Conservation (phyloP, 2,329 filamentous ascomycete genomes). For the Chaetomiaceae sp. region DNA sequence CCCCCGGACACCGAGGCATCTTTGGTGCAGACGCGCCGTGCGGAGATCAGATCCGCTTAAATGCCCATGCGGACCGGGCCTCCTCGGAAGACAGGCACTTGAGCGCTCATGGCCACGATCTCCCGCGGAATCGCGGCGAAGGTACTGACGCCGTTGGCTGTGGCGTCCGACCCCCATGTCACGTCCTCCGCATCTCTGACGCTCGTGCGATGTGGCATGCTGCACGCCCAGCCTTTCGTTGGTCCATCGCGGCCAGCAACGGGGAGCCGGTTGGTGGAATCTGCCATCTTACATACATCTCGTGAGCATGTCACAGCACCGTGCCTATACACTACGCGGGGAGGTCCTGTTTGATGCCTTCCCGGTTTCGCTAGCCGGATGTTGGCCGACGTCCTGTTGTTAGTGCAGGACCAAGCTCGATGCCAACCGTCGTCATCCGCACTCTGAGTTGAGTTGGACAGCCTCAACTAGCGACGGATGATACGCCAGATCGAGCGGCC, state of each 20-base stretch:
- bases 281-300: not conserved
- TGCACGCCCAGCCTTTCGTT: not conserved
- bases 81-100: conserved; percentile 4
- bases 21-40: no score
- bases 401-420: not conserved
- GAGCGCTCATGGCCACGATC: not conserved
- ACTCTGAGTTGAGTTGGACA: not conserved
- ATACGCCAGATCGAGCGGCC: conserved; percentile 10
- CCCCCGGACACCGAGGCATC: no score
- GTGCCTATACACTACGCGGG: no score
- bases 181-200: conserved; percentile 4
- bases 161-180: conserved; percentile 9
- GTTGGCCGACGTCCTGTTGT: not conserved
- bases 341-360: not conserved
- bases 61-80: conserved; percentile 5
- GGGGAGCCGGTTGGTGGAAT: not conserved
- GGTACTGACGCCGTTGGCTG: not conserved
- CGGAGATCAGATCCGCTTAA: conserved; percentile 8
- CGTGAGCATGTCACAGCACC: not conserved
- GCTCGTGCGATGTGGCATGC: not conserved
- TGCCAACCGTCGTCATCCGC: not conserved
- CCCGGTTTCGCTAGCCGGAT: not conserved
- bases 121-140: not conserved
- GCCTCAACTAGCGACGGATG: conserved; percentile 3
- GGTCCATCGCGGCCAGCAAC: not conserved